Evolutionary conservation across 495 filamentous ascomycete species (phyloP), one percentile per base, ranked within the genome.

Genomic region (Penicillium egyptiacum): DNA sequence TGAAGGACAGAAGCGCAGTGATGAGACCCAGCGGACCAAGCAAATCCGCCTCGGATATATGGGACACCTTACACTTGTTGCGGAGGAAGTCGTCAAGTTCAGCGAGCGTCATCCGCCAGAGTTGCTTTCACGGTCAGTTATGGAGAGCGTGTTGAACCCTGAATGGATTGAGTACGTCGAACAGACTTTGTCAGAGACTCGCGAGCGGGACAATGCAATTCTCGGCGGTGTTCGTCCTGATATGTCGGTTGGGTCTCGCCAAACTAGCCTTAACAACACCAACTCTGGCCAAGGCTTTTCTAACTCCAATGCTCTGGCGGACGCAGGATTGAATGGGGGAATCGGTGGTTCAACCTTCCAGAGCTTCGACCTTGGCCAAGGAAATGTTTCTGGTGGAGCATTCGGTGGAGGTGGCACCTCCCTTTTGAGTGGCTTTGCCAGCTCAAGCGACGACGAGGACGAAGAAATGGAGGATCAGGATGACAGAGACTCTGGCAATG

Each of bases 11-110:
- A 81, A 79, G 57, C 81, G 85, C 40, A 96, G 90, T 61, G 95
- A 99, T 63, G 86, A 88, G 61, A 86, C 88, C 1, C 90, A 98
- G 70, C 70, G 76, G 41, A 81, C 86, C 58, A 88, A 82, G 60
- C 93, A 90, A 69, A 96, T 96, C 67, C 87, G 94, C 23, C 86
- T 98, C 65, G 94, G 94, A 16, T 99, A 96, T 73, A 99, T 99
- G 94, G 94, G 94, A 1, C 94, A 99, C 69, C 78, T 99, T 40
- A 99, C 94, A 0, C 82, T 99, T 14, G 96, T 99, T 55, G 95
- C 94, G 14, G 94, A 99, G 70, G 94, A 99, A 69, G 95, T 99
- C 17, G 94, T 97, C 59, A 98, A 98, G 72, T 99, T 98, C 70
- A 93, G 91, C 37, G 93, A 98, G 71, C 86, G 95, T 20, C 90